Percentiles rank a stretch among this genome's conserved stretches.
These are phyloP conservation scores for Fusarium coffeatum DNA, from an alignment of 2,329 filamentous ascomycete species.

Conservation along the genomic window DNA sequence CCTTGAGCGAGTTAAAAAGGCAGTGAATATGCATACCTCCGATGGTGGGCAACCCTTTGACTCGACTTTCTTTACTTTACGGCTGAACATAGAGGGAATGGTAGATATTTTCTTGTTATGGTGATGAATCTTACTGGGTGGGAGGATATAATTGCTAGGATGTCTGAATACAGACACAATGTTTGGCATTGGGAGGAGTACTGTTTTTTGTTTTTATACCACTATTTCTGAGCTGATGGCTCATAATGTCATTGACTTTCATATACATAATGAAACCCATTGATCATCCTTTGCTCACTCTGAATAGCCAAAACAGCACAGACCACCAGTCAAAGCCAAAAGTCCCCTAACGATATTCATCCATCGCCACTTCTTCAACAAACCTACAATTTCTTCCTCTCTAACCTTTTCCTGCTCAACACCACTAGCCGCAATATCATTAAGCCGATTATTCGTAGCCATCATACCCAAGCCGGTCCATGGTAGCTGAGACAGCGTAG, in stretches of 20 bases:
- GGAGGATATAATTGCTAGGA: background rate
- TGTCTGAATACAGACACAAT: background rate
- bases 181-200: background rate
- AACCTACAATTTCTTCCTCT: conserved; percentile 19
- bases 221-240: background rate
- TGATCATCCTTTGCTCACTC: background rate
- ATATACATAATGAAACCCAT: background rate
- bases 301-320: conserved; percentile 31
- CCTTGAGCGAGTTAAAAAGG: background rate
- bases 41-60: accelerated
- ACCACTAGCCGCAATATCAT: conserved; percentile 20
- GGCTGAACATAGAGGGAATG: background rate
- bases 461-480: conserved; percentile 38
- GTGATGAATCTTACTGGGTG: background rate
- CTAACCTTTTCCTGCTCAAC: conserved; percentile 23
- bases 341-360: conserved; percentile 37
- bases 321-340: conserved; percentile 28
- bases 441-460: conserved; percentile 30
- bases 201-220: conserved; percentile 19
- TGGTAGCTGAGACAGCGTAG: conserved; percentile 28
- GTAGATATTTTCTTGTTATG: background rate
- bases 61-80: background rate
- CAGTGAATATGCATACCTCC: background rate
- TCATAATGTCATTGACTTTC: background rate
- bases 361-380: conserved; percentile 35